A percentile compares a stretch with the other conserved stretches of the same genome.
These are phyloP conservation scores for Scheffersomyces lignosus DNA, from an alignment of 805 yeast genomes.

Conservation along the genomic window DNA sequence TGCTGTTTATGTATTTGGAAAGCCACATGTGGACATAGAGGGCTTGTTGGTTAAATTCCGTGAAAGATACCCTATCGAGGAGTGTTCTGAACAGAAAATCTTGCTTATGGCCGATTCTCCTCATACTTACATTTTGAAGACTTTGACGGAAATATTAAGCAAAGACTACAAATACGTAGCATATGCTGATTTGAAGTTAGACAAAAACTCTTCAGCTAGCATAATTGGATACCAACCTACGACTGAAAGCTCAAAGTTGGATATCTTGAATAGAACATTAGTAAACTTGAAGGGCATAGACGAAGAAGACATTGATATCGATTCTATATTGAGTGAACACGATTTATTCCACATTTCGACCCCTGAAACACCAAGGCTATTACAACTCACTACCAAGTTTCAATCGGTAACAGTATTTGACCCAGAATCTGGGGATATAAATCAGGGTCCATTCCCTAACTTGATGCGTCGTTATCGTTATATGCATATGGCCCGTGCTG, in stretches of 20 bases:
- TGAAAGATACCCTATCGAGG: slow-evolving; percentile 32
- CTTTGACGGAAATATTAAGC: slow-evolving; percentile 36
- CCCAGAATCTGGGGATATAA: slow-evolving; percentile 29
- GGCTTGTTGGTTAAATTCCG: slow-evolving; percentile 40
- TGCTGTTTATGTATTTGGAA: slow-evolving; percentile 79
- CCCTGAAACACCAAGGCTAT: slow-evolving; percentile 78
- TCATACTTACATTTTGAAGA: slow-evolving; percentile 46
- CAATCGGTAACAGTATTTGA: slow-evolving; percentile 51
- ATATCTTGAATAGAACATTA: slow-evolving; percentile 19
- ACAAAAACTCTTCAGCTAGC: slow-evolving; percentile 27
- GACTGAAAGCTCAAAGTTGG: neutral
- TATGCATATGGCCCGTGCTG: slow-evolving; percentile 87
- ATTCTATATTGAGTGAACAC: slow-evolving; percentile 32
- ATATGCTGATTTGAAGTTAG: slow-evolving; percentile 33
- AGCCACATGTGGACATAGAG: slow-evolving; percentile 52
- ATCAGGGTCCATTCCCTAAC: slow-evolving; percentile 70
- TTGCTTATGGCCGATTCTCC: slow-evolving; percentile 78
- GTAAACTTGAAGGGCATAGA: slow-evolving; percentile 19
- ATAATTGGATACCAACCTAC: slow-evolving; percentile 44
- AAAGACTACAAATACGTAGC: slow-evolving; percentile 29
- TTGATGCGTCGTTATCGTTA: slow-evolving; percentile 79
- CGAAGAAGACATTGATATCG: slow-evolving; percentile 16
- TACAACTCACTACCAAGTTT: slow-evolving; percentile 75
- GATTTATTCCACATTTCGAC: slow-evolving; percentile 65
- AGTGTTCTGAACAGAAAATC: slow-evolving; percentile 40